A percentile compares a stretch with the other conserved stretches of the same genome.
Evolutionary conservation across 106 monocot species (phyloP).

Genomic region (Platanthera zijinensis): DNA sequence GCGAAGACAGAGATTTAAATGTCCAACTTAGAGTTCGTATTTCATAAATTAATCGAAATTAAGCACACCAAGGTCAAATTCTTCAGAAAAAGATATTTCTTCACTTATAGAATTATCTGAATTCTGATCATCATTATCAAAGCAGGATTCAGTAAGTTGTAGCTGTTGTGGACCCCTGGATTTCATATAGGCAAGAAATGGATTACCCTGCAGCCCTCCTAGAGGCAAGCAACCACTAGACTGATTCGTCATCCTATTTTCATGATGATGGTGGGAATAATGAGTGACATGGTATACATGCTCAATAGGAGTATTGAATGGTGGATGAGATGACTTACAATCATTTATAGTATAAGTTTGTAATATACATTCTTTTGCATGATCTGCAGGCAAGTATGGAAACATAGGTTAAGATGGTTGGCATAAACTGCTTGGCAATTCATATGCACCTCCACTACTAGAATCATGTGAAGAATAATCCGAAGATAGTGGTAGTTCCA

Average conservation of each 20-base stretch:
- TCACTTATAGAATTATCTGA: conserved; percentile 9
- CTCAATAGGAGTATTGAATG: conserved; percentile 8
- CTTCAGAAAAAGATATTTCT: conserved; percentile 19
- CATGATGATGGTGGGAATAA: conserved; percentile 1
- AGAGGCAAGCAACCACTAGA: conserved; percentile 47
- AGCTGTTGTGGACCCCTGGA: conserved; percentile 11
- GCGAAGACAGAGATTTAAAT: not conserved
- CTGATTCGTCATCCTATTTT: conserved; percentile 10
- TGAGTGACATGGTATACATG: not conserved
- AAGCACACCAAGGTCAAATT: conserved; percentile 17
- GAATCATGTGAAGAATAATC: conserved; percentile 39
- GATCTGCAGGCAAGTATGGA: conserved; percentile 22
- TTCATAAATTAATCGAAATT: conserved; percentile 11
- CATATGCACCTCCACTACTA: conserved; percentile 29
- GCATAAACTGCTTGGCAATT: conserved; percentile 11
- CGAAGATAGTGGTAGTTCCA: conserved; percentile 31
- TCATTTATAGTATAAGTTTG: conserved; percentile 14
- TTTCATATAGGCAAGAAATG: conserved; percentile 24
- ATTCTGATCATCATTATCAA: conserved; percentile 8
- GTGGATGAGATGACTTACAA: conserved; percentile 9
- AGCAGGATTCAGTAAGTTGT: not conserved
- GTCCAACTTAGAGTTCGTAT: conserved; percentile 9
- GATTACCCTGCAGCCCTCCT: conserved; percentile 44
- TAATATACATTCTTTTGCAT: conserved; percentile 15
- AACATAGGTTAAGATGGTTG: conserved; percentile 10